Base-by-base conservation (phyloP, 2,329 filamentous ascomycete species). In the Pseudocercospora pini-densiflorae region DNA sequence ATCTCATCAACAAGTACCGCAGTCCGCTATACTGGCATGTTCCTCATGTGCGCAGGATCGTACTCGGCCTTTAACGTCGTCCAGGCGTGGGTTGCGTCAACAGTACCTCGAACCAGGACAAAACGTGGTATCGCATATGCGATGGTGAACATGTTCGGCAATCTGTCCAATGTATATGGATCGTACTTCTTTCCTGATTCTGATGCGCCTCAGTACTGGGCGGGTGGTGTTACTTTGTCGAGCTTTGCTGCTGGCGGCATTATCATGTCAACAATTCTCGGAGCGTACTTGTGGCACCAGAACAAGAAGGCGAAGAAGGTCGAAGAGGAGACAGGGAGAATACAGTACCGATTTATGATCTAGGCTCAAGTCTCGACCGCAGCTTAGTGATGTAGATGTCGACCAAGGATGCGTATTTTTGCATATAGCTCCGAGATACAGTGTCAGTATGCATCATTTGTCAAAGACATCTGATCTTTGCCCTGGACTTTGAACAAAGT, bases 21-120 rank as follows among this genome's bases (percentile, higher is more conserved):
- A 10, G 33, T 49, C n/a, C 33, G 53, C 10, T 58, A 63, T 16
- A 58, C 19, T 7, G 53, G 53, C 12, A 58, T 47, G 61, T 51
- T 63, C 61, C 53, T 63, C 45, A 59, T 59, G 61, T 59, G 53
- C 24, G 27, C 54, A 19, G 61, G 53, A n/a, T 63, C 61, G 5
- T 36, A 59, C 36, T 47, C 12, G 8, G 36, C 61, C 1, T 63
- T 58, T 24, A 58, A 40, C 33, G 53, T 63, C n/a, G 53, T 63
- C 16, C 53, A 63, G 31, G 53, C 61, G 21, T 49, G 61, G 61
- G 61, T 63, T 3, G 61, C 53, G 4, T 45, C 31, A 9, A 63
- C 61, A 14, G 45, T 58, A 2, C 61, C 61, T 5, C 10, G 53
- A 6, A 58, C 61, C n/a, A 40, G 47, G 8, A 59, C 53, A 6